Conservation (phyloP, 1,139 yeast species). For the Pneumocystis oryctolagi region DNA sequence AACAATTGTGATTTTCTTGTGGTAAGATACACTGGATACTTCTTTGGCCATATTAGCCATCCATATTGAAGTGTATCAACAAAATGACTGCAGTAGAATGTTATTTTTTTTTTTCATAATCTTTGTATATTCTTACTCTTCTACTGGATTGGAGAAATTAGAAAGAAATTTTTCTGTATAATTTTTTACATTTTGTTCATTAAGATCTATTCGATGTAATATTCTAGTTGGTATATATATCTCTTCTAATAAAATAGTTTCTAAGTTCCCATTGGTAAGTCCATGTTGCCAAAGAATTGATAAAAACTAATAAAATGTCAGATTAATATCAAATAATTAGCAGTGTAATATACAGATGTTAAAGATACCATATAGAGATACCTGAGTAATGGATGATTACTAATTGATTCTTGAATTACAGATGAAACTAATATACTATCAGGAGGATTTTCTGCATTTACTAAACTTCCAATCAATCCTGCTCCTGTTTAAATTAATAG, state of each 20-base stretch:
- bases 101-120: not conserved
- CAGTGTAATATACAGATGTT: not conserved
- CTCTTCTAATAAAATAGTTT: not conserved
- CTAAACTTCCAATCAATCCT: not conserved
- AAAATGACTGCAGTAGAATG: constrained; percentile 18
- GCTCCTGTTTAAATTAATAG: not conserved
- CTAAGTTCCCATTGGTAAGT: not conserved
- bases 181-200: constrained; percentile 31
- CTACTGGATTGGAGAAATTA: constrained; percentile 1
- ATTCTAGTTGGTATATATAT: not conserved
- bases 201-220: constrained; percentile 10
- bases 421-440: not conserved
- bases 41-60: constrained; percentile 66
- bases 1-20: constrained; percentile 22
- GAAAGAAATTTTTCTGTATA: constrained; percentile 33
- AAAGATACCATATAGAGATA: not conserved
- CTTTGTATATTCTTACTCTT: not conserved
- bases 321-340: not conserved
- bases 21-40: constrained; percentile 35
- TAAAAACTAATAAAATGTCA: not conserved
- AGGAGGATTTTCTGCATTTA: not conserved
- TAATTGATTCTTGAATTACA: not conserved
- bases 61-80: constrained; percentile 49
- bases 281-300: not conserved
- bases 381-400: not conserved